phyloP scores from a whole-genome alignment of 768 basidiomycete genomes.

The Naematelia encephala region DNA sequence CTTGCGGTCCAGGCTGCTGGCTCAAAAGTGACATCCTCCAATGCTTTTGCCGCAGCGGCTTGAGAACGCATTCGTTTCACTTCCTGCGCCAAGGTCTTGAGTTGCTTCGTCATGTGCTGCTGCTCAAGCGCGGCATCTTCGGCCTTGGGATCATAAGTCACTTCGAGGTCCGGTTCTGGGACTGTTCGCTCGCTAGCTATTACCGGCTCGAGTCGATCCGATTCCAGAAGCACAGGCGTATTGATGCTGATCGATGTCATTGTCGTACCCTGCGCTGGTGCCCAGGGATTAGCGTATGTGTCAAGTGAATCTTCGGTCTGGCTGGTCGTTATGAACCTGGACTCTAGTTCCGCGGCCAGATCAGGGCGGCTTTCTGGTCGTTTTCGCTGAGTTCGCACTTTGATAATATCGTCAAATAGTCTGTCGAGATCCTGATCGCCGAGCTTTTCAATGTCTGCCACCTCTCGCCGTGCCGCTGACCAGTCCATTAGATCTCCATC shows the following conservation, averaged over 20 bases:
- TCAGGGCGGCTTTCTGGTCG: constrained; percentile 39
- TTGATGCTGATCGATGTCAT: constrained; percentile 28
- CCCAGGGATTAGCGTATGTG: constrained; percentile 35
- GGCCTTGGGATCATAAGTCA: constrained; percentile 1
- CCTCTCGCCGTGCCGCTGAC: constrained; percentile 95
- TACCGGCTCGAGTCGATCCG: constrained; percentile 9
- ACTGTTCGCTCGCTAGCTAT: constrained; percentile 16
- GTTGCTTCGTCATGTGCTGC: constrained; percentile 83
- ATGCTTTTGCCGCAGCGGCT: constrained; percentile 30
- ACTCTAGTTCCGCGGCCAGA: constrained; percentile 33
- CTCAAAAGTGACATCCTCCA: constrained; percentile 67
- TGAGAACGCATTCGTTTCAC: constrained; percentile 69
- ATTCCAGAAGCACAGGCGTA: constrained; percentile 22
- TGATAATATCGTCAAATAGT: constrained; percentile 78
- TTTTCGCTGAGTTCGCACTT: constrained; percentile 38
- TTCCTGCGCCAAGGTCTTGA: constrained; percentile 72
- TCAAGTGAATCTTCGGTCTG: constrained; percentile 35
- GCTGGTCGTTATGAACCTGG: constrained; percentile 22
- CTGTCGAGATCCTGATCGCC: constrained; percentile 80
- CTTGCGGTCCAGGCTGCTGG: constrained; percentile 76
- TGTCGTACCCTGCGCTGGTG: constrained; percentile 18
- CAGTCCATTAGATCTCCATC: constrained; percentile 63
- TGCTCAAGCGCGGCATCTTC: constrained; percentile 28
- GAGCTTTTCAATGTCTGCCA: constrained; percentile 84
- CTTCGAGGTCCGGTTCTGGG: constrained; percentile 5